These are phyloP conservation scores for Populus tremula DNA, from an alignment of 345 rosid species.

Conservation along the genomic window DNA sequence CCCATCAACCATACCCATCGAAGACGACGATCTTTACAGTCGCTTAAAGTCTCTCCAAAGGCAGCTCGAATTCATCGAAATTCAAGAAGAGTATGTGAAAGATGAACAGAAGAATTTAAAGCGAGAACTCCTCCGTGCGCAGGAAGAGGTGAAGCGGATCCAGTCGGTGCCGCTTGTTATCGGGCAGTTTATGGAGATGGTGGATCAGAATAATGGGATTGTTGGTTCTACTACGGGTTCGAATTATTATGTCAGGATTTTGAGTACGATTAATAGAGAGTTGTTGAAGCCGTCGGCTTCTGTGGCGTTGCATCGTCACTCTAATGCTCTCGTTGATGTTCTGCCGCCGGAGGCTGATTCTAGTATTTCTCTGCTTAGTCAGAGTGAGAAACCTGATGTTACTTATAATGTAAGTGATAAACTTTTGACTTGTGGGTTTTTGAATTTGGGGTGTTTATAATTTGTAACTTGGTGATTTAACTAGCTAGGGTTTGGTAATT, in stretches of 20 bases:
- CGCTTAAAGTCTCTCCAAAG: slow-evolving; percentile 71
- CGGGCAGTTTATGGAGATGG: slow-evolving; percentile 99
- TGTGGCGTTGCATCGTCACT: slow-evolving; percentile 95
- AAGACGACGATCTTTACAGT: slow-evolving; percentile 88
- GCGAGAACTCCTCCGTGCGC: slow-evolving; percentile 83
- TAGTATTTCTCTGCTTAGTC: slow-evolving; percentile 90
- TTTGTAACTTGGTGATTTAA: neutral
- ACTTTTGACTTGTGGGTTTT: neutral
- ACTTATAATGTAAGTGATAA: slow-evolving; percentile 60
- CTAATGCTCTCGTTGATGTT: slow-evolving; percentile 94
- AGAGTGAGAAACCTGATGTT: slow-evolving; percentile 98
- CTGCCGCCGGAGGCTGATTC: slow-evolving; percentile 99
- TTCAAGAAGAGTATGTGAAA: slow-evolving; percentile 92
- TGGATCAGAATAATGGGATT: slow-evolving; percentile 94
- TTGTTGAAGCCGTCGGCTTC: slow-evolving; percentile 95
- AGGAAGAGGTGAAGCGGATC: slow-evolving; percentile 97
- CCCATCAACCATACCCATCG: slow-evolving; percentile 6
- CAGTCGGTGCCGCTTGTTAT: slow-evolving; percentile 95
- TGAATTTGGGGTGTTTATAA: neutral
- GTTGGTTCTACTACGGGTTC: slow-evolving; percentile 99
- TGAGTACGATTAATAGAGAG: slow-evolving; percentile 92
- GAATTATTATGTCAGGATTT: slow-evolving; percentile 86
- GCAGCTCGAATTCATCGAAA: slow-evolving; percentile 86
- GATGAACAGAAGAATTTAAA: slow-evolving; percentile 96
- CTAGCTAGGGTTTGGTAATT: neutral